Base-by-base conservation (phyloP, 148 eudicot species). In the Rhododendron simsii region DNA sequence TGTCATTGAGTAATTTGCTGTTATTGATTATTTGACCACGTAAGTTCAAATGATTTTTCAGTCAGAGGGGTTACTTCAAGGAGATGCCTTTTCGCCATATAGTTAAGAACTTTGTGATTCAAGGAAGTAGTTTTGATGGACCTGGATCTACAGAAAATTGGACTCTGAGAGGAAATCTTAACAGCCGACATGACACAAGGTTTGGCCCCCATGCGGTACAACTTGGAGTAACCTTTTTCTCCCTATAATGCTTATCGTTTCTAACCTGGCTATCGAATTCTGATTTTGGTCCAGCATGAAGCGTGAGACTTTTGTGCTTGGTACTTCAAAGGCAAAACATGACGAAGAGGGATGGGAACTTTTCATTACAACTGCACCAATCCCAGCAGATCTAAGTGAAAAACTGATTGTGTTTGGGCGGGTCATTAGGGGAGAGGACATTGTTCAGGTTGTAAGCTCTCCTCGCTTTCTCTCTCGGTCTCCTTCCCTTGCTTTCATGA, bases 271-370 rank as follows among this genome's bases (percentile, higher is more conserved):
- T 20, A 81, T 30, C 80, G 21, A 78, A 57, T 15, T 82, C 6
- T 63, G 63, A 48, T 80, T 61, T 14, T 26, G 71, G 26, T 84
- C 84, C 94, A 97, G 99, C 85, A 87, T 93, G 88, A 97, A 97
- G 94, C 99, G 93, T 84, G 98, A 95, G 90, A 96, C 99, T 1
- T 97, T 97, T 90, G 95, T 97, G 96, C 92, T 97, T 77, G 98
- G 98, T 77, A 97, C 99, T 71, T 94, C 98, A 26, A 97, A 93
- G 92, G 78, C 75, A 65, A 97, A 89, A 88, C 91, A 83, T 48
- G 95, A 93, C 44, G 88, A 80, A 57, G 95, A 87, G 85, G 93
- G 88, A 77, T 95, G 94, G 79, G 95, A 97, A 86, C 92, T 97
- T 41, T 94, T 92, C 78, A 97, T 97, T 80, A 95, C 98, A 6